Conservation (phyloP, 1,284 basidiomycete genomes). For the Rhizoctonia solani region DNA sequence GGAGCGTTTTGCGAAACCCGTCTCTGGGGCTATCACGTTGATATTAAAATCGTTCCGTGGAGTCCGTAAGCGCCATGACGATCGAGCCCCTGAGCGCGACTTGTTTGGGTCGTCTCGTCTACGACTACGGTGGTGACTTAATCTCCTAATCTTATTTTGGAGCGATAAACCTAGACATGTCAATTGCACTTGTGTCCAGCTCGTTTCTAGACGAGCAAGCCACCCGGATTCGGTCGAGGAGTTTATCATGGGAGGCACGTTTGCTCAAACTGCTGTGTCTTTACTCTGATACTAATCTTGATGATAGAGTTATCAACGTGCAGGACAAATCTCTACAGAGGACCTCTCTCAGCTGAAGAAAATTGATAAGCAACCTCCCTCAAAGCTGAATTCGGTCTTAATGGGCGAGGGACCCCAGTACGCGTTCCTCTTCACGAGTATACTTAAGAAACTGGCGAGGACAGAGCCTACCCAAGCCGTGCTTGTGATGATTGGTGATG, state of each 20-base stretch:
- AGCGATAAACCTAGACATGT: slow-evolving; percentile 54
- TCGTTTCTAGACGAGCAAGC: slow-evolving; percentile 86
- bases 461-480: slow-evolving; percentile 95
- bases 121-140: not conserved
- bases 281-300: slow-evolving; percentile 35
- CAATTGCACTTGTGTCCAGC: slow-evolving; percentile 84
- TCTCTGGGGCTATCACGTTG: no score
- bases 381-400: slow-evolving; percentile 73
- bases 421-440: slow-evolving; percentile 84
- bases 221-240: slow-evolving; percentile 84
- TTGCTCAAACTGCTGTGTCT: slow-evolving; percentile 21
- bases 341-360: slow-evolving; percentile 91
- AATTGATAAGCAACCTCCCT: slow-evolving; percentile 77
- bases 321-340: slow-evolving; percentile 85
- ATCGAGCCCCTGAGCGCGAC: slow-evolving; percentile 33
- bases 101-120: not conserved
- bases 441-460: slow-evolving; percentile 90
- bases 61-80: slow-evolving; percentile 31
- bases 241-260: slow-evolving; percentile 92
- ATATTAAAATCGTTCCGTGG: not conserved
- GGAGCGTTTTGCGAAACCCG: no score
- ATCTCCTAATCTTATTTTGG: not conserved
- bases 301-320: slow-evolving; percentile 88
- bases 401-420: slow-evolving; percentile 81
- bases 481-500: slow-evolving; percentile 88